Percentiles rank a stretch among this genome's conserved stretches.
These are phyloP conservation scores for Lasiodiplodia citricola DNA, from an alignment of 2,329 filamentous ascomycete genomes.

Conservation along the genomic window DNA sequence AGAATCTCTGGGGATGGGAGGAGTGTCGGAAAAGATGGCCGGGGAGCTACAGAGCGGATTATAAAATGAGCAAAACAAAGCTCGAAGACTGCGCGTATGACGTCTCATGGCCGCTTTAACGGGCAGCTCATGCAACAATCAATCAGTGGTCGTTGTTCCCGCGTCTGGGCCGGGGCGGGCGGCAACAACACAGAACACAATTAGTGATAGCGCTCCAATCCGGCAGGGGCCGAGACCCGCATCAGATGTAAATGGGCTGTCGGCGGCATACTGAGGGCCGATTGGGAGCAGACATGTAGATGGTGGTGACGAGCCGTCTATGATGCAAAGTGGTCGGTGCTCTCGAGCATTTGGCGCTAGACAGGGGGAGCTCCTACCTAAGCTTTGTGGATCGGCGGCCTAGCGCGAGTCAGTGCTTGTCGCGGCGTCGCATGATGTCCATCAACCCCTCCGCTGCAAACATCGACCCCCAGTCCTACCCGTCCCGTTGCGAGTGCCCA, in stretches of 20 bases:
- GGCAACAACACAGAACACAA: too few relatives aligned
- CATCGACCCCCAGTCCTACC: too few relatives aligned
- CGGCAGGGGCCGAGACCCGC: background rate
- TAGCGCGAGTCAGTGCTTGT: conserved; percentile 14
- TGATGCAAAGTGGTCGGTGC: conserved; percentile 14
- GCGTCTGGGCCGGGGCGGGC: background rate
- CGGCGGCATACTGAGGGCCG: background rate
- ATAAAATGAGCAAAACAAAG: background rate
- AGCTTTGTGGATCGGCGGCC: conserved; percentile 11
- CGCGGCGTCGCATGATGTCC: background rate
- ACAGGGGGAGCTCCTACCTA: background rate
- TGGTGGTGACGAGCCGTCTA: background rate
- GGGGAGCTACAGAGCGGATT: background rate
- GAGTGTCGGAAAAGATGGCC: background rate
- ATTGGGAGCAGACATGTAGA: background rate
- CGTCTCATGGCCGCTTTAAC: conserved; percentile 17
- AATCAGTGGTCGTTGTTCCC: background rate
- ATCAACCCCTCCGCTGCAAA: background rate
- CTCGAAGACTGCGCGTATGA: background rate
- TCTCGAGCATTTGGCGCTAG: background rate
- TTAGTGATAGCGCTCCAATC: background rate
- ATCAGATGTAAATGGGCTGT: background rate
- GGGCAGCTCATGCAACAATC: background rate
- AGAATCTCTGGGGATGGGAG: background rate
- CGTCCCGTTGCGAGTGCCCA: too few relatives aligned